A percentile compares a stretch with the other conserved stretches of the same genome.
These are phyloP conservation scores for Mycena albidolilacea DNA, from an alignment of 768 basidiomycete species.

Conservation along the genomic window DNA sequence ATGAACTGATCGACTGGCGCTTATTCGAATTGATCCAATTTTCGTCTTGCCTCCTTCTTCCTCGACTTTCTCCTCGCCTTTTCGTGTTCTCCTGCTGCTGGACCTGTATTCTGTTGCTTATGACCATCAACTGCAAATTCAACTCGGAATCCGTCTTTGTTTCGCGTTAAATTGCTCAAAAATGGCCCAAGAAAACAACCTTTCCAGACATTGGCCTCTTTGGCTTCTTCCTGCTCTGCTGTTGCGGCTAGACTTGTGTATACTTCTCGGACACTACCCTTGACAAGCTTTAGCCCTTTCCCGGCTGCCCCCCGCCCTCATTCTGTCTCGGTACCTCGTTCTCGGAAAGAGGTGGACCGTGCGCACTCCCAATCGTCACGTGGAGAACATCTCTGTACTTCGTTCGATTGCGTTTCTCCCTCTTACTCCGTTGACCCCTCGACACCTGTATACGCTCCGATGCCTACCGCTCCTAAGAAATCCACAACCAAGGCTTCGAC, in stretches of 20 bases:
- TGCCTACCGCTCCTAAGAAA: conserved; percentile 53
- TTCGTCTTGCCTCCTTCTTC: neutral
- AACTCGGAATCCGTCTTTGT: neutral
- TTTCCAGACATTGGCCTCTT: neutral
- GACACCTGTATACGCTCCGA: neutral
- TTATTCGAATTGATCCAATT: neutral
- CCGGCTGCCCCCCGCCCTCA: neutral
- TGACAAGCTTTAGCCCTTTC: conserved; percentile 5
- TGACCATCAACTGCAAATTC: neutral
- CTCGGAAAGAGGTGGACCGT: conserved; percentile 20
- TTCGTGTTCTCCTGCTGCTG: neutral
- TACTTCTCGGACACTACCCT: neutral
- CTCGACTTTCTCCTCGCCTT: neutral
- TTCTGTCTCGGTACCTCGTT: neutral
- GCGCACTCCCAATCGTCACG: conserved; percentile 13
- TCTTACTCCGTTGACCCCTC: conserved; percentile 21
- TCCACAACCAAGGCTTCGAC: conserved; percentile 52
- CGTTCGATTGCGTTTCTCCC: conserved; percentile 26
- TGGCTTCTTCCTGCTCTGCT: neutral
- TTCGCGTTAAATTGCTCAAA: neutral
- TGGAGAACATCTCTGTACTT: conserved; percentile 26
- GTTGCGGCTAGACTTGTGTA: neutral
- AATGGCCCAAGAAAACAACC: conserved; percentile 5
- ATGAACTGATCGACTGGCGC: neutral
- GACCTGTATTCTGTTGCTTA: neutral